These are phyloP conservation scores for Aspergillus viridinutans DNA, from an alignment of 2,329 filamentous ascomycete species.

Conservation along the genomic window DNA sequence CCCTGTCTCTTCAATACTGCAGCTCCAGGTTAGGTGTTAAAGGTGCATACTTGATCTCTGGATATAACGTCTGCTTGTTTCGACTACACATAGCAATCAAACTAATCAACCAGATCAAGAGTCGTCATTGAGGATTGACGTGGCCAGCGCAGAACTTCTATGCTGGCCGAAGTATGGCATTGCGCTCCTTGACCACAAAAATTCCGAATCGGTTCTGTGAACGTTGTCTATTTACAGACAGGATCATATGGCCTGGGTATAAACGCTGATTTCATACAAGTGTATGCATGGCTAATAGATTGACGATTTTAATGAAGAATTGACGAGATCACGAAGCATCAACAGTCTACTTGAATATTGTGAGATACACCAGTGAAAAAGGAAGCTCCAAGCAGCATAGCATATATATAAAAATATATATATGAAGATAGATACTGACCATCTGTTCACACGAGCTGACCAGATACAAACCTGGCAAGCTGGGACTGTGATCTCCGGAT, in stretches of 20 bases:
- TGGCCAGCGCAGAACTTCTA: background rate
- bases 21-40: background rate
- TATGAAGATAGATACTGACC: background rate
- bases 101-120: background rate
- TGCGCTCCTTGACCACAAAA: too few relatives aligned
- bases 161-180: too few relatives aligned
- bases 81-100: background rate
- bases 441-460: background rate
- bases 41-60: background rate
- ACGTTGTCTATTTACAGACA: background rate
- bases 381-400: background rate
- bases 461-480: background rate
- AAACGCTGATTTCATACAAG: background rate
- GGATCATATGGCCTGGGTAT: background rate
- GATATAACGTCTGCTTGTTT: background rate
- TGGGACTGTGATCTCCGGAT: background rate
- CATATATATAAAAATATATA: background rate
- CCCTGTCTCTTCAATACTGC: background rate
- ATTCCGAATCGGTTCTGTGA: too few relatives aligned
- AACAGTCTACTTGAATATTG: background rate
- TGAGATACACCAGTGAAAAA: background rate
- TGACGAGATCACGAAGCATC: background rate
- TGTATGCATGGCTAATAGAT: background rate
- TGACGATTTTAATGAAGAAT: background rate
- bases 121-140: background rate